Evolutionary conservation across 345 rosid genomes (phyloP).

Genomic region (Geranium brycei): DNA sequence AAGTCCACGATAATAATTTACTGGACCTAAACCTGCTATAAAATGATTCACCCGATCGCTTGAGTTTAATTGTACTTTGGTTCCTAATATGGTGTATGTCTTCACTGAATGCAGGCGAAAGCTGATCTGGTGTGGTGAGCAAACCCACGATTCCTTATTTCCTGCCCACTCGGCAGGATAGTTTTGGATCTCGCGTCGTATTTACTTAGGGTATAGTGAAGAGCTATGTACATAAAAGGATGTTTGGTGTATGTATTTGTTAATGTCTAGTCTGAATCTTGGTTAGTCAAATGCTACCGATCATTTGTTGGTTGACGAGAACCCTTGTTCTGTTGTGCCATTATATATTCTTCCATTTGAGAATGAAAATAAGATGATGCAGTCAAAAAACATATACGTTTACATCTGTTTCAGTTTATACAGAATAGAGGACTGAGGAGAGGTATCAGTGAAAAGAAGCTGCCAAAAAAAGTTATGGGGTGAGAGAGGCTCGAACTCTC

Average conservation of each 20-base stretch:
- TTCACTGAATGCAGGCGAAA: conserved; percentile 25
- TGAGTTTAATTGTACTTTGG: neutral
- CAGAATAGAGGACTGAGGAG: no score
- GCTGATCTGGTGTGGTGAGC: conserved; percentile 19
- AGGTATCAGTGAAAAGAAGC: no score
- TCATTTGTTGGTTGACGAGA: no score
- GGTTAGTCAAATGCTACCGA: conserved; percentile 27
- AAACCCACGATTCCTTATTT: neutral
- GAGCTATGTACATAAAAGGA: neutral
- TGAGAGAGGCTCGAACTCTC: conserved; percentile 13
- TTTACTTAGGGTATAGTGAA: neutral
- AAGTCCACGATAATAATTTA: no score
- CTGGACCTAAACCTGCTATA: no score
- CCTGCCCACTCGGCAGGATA: neutral
- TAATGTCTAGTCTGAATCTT: conserved; percentile 7
- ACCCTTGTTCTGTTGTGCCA: no score
- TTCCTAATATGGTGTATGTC: neutral
- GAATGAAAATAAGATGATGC: no score
- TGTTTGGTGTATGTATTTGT: neutral
- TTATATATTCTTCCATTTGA: no score
- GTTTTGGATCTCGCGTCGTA: conserved; percentile 3
- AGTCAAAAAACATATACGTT: no score
- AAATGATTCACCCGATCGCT: no score
- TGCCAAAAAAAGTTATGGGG: neutral
- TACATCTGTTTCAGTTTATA: no score